Evolutionary conservation across 495 filamentous ascomycete genomes (phyloP).

Genomic region (Corynascus novoguineensis): DNA sequence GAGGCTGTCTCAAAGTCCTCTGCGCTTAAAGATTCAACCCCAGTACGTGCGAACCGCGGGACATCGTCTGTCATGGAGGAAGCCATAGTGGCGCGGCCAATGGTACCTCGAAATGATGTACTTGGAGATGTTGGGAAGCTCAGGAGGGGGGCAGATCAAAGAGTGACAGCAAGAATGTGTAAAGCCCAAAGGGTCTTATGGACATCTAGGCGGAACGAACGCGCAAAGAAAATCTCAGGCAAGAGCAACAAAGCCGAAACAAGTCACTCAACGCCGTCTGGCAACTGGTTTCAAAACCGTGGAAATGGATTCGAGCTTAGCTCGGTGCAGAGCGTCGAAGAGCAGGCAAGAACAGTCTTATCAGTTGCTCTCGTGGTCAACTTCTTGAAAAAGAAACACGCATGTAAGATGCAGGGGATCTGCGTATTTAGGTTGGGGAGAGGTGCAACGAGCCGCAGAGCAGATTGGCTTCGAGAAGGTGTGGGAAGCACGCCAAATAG

Average conservation of each 20-base stretch:
- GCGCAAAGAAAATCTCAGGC: background rate
- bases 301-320: background rate
- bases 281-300: background rate
- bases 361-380: slow-evolving; percentile 3
- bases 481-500: background rate
- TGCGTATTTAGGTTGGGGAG: background rate
- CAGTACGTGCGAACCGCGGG: slow-evolving; percentile 24
- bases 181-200: slow-evolving; percentile 1
- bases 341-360: background rate
- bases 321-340: background rate
- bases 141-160: background rate
- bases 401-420: slow-evolving; percentile 8
- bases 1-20: slow-evolving; percentile 51
- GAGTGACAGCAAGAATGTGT: slow-evolving; percentile 10
- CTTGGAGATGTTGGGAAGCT: background rate
- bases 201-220: slow-evolving; percentile 9
- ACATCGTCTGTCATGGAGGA: slow-evolving; percentile 29
- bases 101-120: background rate
- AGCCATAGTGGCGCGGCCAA: slow-evolving; percentile 12
- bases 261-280: background rate
- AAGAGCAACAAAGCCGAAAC: slow-evolving; percentile 1
- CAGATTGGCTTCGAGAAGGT: background rate
- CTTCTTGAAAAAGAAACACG: background rate
- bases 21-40: slow-evolving; percentile 30
- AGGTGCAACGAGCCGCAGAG: background rate